phyloP scores from a whole-genome alignment of 2,329 filamentous ascomycete genomes.

The Fusarium multiceps region DNA sequence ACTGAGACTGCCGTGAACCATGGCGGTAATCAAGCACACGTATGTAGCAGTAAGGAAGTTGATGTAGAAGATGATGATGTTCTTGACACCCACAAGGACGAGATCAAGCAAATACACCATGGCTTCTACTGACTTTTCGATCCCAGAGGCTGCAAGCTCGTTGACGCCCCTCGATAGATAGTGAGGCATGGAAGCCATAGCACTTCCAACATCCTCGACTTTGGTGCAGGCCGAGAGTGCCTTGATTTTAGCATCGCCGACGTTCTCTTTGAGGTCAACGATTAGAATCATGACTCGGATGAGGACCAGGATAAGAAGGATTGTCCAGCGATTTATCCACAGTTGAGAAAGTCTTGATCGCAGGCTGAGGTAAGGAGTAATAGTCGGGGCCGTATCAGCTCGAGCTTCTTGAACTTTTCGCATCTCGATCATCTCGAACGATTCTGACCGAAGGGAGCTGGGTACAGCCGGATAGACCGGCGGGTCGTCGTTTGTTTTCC shows the following conservation, averaged over 20 bases:
- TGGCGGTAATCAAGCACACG: constrained; percentile 86
- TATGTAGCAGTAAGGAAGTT: constrained; percentile 92
- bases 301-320: constrained; percentile 87
- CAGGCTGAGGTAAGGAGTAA: constrained; percentile 93
- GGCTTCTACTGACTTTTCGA: constrained; percentile 82
- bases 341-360: constrained; percentile 90
- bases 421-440: constrained; percentile 52
- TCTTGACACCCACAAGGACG: constrained; percentile 84
- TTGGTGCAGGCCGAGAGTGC: constrained; percentile 90
- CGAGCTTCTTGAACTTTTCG: constrained; percentile 48
- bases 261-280: constrained; percentile 75
- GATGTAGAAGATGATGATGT: constrained; percentile 91
- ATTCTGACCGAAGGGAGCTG: constrained; percentile 52
- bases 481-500: constrained; percentile 47
- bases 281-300: constrained; percentile 83
- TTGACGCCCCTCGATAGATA: constrained; percentile 93
- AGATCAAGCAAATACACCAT: constrained; percentile 83
- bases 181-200: constrained; percentile 98
- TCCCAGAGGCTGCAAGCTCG: constrained; percentile 79
- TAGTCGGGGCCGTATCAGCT: constrained; percentile 71
- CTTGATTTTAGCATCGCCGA: constrained; percentile 80
- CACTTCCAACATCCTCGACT: constrained; percentile 91
- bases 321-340: constrained; percentile 98
- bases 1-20: constrained; percentile 81
- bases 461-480: constrained; percentile 53